A percentile compares a stretch with the other conserved stretches of the same genome.
phyloP scores from a whole-genome alignment of 2,329 filamentous ascomycete species.

The Pseudomassariella vexata region DNA sequence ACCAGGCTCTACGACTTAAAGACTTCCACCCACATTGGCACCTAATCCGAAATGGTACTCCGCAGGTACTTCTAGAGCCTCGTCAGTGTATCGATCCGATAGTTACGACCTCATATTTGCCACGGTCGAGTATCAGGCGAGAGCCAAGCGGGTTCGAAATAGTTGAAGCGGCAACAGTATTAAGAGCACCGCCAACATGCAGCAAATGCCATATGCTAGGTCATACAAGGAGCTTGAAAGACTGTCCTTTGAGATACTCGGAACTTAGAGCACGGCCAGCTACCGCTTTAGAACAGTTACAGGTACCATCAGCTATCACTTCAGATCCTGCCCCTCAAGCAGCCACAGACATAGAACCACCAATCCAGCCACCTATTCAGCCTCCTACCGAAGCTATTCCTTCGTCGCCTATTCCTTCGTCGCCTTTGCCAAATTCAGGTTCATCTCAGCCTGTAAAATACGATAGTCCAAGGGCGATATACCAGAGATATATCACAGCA shows the following conservation, averaged over 20 bases:
- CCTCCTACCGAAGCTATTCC: too few relatives aligned
- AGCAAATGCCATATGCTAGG: too few relatives aligned
- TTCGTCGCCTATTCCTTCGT: neutral
- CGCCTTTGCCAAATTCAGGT: neutral
- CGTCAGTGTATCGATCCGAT: too few relatives aligned
- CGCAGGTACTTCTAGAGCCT: constrained; percentile 9
- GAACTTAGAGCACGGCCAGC: neutral
- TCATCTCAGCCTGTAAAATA: constrained; percentile 4
- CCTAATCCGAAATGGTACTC: constrained; percentile 5
- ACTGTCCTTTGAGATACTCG: too few relatives aligned
- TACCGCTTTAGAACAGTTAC: constrained; percentile 4
- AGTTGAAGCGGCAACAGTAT: constrained; percentile 6
- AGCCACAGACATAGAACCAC: neutral
- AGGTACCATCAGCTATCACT: constrained; percentile 4
- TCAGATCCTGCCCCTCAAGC: neutral
- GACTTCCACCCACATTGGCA: too few relatives aligned
- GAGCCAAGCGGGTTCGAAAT: constrained; percentile 11
- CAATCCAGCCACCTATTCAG: neutral
- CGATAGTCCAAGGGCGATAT: too few relatives aligned
- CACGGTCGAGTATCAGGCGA: constrained; percentile 7
- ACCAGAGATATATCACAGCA: constrained; percentile 12
- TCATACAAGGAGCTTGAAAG: too few relatives aligned
- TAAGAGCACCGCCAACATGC: constrained; percentile 9
- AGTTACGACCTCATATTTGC: constrained; percentile 5
- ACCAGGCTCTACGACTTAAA: constrained; percentile 7